Evolutionary conservation across 805 yeast species (phyloP), one percentile per base, ranked within the genome.

Genomic region (Candida sakaeoensis): DNA sequence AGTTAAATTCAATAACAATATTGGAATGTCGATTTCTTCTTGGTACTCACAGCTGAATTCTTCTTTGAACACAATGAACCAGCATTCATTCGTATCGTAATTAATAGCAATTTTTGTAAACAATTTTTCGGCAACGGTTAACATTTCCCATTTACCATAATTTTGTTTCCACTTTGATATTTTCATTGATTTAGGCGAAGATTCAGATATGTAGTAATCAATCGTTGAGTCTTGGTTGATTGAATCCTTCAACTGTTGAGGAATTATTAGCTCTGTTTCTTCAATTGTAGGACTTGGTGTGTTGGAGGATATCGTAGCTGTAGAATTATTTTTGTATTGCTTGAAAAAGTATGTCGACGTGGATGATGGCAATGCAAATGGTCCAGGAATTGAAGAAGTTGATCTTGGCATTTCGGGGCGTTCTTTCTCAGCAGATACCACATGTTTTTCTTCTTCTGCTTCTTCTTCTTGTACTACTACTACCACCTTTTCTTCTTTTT

Each of bases 121-220:
- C 2, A 68, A 43, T 22, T 51, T 59, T 26, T 65, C 70, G 39
- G 53, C 58, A 8, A 60, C 48, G 0, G 73, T 66, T 35, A 68
- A 40, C 68, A 68, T 60, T 48, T 68, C 73, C 73, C 73, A 68
- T 41, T 66, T 67, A 2, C 72, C 74, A 31, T 55, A 60, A 25
- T 58, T 58, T 27, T 55, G 49, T 44, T 65, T 68, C 74, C 74
- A 68, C 43, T 59, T 63, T 12, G 73, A 68, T 8, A 68, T 57
- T 36, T 63, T 67, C 53, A 68, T 50, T 5, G 65, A 48, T 43
- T 63, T 60, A 5, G 71, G 61, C 2, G 61, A 19, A 1, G 62
- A 42, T 12, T 63, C 60, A 3, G 68, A 53, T 9, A 68, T 58
- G 48, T 53, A 68, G 47, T 60, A 61, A 40, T 68, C 74, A 21